Percentiles rank a stretch among this genome's conserved stretches.
These are phyloP conservation scores for Pseudoturritis turrita DNA, from an alignment of 345 rosid genomes.

Conservation along the genomic window DNA sequence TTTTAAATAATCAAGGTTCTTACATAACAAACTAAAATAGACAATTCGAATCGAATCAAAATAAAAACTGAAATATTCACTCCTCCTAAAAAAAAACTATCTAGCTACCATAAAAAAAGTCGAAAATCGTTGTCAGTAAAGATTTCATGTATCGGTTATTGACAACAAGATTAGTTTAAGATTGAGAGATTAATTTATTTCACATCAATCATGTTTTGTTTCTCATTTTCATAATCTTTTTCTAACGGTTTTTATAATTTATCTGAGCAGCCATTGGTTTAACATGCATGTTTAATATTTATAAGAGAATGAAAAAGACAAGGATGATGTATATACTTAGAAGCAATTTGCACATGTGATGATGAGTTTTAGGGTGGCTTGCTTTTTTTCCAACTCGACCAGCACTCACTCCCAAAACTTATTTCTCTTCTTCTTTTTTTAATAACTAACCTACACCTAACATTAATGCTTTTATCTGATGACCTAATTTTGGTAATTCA, in stretches of 20 bases:
- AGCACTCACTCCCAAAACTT: conserved; percentile 18
- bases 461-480: conserved; percentile 2
- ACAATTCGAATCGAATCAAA: neutral
- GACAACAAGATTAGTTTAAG: neutral
- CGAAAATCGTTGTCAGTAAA: neutral
- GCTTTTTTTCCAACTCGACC: conserved; percentile 24
- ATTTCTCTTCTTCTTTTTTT: neutral
- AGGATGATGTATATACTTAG: conserved; percentile 5
- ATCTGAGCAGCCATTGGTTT: conserved; percentile 20
- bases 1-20: too few relatives aligned
- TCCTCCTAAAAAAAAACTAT: neutral
- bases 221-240: neutral
- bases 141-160: neutral
- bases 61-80: neutral
- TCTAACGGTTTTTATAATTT: conserved; percentile 13
- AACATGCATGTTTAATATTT: conserved; percentile 16
- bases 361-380: conserved; percentile 28
- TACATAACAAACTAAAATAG: neutral
- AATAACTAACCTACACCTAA: conserved; percentile 11
- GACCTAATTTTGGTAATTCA: neutral
- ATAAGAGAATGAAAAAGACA: conserved; percentile 17
- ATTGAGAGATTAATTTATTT: neutral
- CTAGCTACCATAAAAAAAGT: neutral
- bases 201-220: conserved; percentile 18
- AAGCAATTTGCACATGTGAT: conserved; percentile 27